Evolutionary conservation across 441 rosid genomes (phyloP).

Genomic region (Aquilaria agallochum): DNA sequence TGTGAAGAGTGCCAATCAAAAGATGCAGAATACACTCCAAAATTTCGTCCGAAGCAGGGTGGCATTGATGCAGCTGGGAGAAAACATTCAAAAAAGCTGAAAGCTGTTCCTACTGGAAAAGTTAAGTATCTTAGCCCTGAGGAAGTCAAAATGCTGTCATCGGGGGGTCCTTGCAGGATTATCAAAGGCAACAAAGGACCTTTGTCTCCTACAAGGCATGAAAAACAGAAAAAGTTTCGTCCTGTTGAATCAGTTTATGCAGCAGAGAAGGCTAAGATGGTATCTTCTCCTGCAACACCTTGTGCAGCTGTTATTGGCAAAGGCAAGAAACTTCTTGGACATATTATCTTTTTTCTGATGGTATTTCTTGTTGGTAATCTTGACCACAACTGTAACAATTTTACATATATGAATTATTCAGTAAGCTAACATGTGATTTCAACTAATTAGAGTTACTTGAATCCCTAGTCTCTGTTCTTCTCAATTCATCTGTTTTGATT

Average conservation of each 20-base stretch:
- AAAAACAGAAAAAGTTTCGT: conserved; percentile 11
- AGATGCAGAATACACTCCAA: conserved; percentile 14
- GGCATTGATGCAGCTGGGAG: conserved; percentile 20
- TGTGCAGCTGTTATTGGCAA: conserved; percentile 4
- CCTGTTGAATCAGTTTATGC: conserved; percentile 6
- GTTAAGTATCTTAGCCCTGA: conserved; percentile 37
- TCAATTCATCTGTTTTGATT: not conserved
- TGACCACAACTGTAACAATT: too few relatives aligned
- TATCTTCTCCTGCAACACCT: conserved; percentile 2
- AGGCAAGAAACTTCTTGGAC: conserved; percentile 1
- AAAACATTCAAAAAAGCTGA: conserved; percentile 20
- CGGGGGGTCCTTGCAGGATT: conserved; percentile 17
- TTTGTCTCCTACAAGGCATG: conserved; percentile 4
- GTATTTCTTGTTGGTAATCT: not conserved
- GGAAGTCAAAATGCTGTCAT: conserved; percentile 34
- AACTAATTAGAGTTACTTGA: too few relatives aligned
- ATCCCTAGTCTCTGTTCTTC: too few relatives aligned
- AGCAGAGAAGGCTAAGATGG: conserved; percentile 1
- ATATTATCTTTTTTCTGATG: not conserved
- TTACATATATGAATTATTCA: too few relatives aligned
- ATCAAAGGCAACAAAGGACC: conserved; percentile 7
- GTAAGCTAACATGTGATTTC: too few relatives aligned
- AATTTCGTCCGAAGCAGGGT: conserved; percentile 15
- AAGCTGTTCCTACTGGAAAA: conserved; percentile 24
- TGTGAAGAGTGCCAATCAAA: conserved; percentile 34